These are phyloP conservation scores for Lecanicillium sp. DNA, from an alignment of 2,329 filamentous ascomycete genomes.

Conservation along the genomic window DNA sequence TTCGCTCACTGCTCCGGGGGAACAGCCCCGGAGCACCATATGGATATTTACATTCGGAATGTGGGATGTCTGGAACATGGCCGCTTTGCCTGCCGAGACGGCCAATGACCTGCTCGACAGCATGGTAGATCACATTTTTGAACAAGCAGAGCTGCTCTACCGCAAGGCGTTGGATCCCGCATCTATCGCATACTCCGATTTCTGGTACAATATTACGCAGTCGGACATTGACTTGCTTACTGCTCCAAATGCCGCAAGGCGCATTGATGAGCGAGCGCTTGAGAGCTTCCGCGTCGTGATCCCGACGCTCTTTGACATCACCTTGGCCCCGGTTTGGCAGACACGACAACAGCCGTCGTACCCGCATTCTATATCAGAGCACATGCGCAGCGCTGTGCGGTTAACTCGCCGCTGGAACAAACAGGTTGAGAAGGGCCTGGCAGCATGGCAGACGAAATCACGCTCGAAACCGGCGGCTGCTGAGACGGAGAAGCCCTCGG, in stretches of 20 bases:
- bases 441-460: slow-evolving; percentile 38
- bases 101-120: slow-evolving; percentile 33
- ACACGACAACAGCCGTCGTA: slow-evolving; percentile 35
- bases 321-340: slow-evolving; percentile 48
- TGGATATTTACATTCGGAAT: slow-evolving; percentile 49
- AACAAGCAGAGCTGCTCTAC: slow-evolving; percentile 43
- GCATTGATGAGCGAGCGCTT: slow-evolving; percentile 24
- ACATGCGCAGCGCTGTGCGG: slow-evolving; percentile 48
- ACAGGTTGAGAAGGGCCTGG: slow-evolving; percentile 33
- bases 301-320: slow-evolving; percentile 47
- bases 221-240: slow-evolving; percentile 24
- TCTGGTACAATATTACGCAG: slow-evolving; percentile 27
- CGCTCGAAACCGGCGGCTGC: slow-evolving; percentile 36
- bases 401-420: slow-evolving; percentile 47
- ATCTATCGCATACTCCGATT: slow-evolving; percentile 42
- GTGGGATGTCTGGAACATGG: slow-evolving; percentile 49
- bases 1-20: slow-evolving; percentile 27
- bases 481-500: slow-evolving; percentile 18
- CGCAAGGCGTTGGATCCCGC: slow-evolving; percentile 33
- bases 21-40: slow-evolving; percentile 39
- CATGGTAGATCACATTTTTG: slow-evolving; percentile 35
- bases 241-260: slow-evolving; percentile 18
- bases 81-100: slow-evolving; percentile 36
- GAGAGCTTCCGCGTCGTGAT: slow-evolving; percentile 46
- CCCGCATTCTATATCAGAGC: slow-evolving; percentile 43